Evolutionary conservation across 371 early-diverging fungal species (phyloP), one percentile per base, ranked within the genome.

Genomic region (Fennellomyces sp.): DNA sequence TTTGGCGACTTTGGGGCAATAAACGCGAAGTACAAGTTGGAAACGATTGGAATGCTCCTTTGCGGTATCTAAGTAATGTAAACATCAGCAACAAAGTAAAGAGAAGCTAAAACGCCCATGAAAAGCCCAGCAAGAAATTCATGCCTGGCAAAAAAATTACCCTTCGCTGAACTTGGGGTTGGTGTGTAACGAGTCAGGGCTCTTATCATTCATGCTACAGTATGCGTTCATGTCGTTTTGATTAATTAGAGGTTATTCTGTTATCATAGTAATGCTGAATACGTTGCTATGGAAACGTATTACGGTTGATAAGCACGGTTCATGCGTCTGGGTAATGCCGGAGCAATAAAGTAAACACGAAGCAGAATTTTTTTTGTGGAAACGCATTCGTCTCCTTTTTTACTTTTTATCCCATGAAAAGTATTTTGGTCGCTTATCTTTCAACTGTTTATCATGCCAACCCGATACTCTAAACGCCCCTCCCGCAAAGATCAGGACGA

Each of bases 401-500:
- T 45, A 13, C 39, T 39, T 39, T 11, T 39, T 39, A n/a, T 39
- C 13, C 39, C 23, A 45, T 45, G 45, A 45, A 45, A 45, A 45
- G 23, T 45, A 23, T 15, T 45, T 45, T 21, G 45, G 23, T 2
- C 23, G 10, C 17, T 15, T 1, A 17, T 45, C 21, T 1, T 45
- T 45, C 19, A 21, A 23, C 23, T 21, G 21, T 45, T 45, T 45
- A 45, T 12, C 45, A 48, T 35, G 58, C 51, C 51, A 5, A 50
- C 51, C 17, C 51, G 51, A 30, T 30, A 28, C 30, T 28, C 51
- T 31, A 28, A 50, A 50, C 55, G 55, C 41, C 11, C 27, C 2
- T 13, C 55, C 15, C 52, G 41, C 29, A 60, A 60, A 52, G 31
- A 23, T 42, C 60, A 33, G 3, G 52, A 52, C 38, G 47, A 26